These are phyloP conservation scores for Annona squamosa DNA, from an alignment of 164 flowering plant genomes.

Conservation along the genomic window DNA sequence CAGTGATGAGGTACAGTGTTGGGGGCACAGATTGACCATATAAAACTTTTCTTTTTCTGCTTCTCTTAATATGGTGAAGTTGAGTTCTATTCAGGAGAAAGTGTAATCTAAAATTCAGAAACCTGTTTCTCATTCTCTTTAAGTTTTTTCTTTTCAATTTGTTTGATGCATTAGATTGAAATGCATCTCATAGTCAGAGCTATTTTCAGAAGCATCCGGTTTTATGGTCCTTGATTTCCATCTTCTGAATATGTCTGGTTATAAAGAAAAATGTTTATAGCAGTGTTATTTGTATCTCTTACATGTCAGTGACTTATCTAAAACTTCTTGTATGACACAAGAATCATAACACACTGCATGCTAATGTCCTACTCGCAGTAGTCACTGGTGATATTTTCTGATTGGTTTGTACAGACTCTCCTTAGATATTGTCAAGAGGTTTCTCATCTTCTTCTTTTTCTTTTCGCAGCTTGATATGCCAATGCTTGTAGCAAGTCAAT, in stretches of 20 bases:
- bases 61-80: neutral
- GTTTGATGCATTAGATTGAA: neutral
- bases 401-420: neutral
- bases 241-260: neutral
- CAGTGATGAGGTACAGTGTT: conserved; percentile 61
- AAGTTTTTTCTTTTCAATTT: neutral
- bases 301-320: neutral
- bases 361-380: too few species aligned
- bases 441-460: neutral
- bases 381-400: too few species aligned
- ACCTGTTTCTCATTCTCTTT: neutral
- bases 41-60: neutral
- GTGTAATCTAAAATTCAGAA: too few species aligned
- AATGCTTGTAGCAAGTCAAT: conserved; percentile 53
- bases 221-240: neutral
- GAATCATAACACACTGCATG: too few species aligned
- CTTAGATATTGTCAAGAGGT: neutral
- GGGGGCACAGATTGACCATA: neutral
- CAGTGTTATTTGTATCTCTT: neutral
- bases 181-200: neutral
- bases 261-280: neutral
- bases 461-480: conserved; percentile 68
- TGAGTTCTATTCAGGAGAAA: neutral
- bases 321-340: neutral
- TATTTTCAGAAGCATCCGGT: too few species aligned